Evolutionary conservation across 257 asterid species (phyloP).

Genomic region (Cinchona pubescens): DNA sequence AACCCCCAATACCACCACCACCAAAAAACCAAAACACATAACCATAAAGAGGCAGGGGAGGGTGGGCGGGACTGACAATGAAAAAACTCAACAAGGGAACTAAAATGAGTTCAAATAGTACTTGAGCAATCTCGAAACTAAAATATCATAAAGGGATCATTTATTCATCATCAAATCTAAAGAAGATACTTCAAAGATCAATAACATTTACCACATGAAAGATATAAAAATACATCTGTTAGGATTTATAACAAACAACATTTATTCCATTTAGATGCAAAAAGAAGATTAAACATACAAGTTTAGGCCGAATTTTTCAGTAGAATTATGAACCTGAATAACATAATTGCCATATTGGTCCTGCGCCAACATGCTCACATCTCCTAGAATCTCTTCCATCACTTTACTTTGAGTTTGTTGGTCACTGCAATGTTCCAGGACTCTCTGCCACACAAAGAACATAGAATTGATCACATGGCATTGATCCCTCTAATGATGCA

Average conservation of each 20-base stretch:
- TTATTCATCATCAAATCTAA: neutral
- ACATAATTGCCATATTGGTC: constrained; percentile 98
- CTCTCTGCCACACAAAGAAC: constrained; percentile 51
- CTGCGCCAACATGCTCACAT: constrained; percentile 91
- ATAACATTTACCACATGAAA: neutral
- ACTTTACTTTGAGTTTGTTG: constrained; percentile 73
- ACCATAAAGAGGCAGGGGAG: neutral
- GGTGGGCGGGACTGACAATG: neutral
- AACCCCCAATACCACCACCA: too few species aligned
- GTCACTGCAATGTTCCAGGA: constrained; percentile 75
- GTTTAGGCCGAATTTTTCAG: neutral
- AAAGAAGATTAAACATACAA: neutral
- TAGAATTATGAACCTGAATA: constrained; percentile 55
- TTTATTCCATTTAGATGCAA: too few species aligned
- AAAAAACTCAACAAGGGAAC: neutral
- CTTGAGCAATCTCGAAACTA: neutral
- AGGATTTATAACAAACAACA: neutral
- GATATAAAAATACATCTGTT: neutral
- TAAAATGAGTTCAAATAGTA: neutral
- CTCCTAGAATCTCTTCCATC: constrained; percentile 84
- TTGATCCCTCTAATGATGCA: neutral
- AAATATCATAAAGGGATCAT: neutral
- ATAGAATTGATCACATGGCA: constrained; percentile 5
- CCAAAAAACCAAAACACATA: neutral
- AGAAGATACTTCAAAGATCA: neutral